phyloP scores from a whole-genome alignment of 1,284 basidiomycete species.

The Trametes versicolor region DNA sequence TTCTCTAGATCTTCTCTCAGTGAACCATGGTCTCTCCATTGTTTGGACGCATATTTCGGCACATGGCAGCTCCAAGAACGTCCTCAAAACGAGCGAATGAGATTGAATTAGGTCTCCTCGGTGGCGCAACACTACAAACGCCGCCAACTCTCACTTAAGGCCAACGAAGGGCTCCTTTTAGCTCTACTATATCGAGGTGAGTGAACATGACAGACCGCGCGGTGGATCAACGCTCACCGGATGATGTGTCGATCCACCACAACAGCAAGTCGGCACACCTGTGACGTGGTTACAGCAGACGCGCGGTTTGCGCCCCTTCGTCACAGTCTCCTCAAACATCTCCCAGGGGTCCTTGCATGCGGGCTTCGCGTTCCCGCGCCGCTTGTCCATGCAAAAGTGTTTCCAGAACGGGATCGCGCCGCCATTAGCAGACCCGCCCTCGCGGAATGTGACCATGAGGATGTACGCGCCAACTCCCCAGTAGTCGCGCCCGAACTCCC shows the following conservation, averaged over 20 bases:
- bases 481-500: slow-evolving; percentile 4
- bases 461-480: slow-evolving; percentile 17
- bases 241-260: slow-evolving; percentile 21
- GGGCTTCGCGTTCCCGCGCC: not conserved
- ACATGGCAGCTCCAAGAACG: too few relatives aligned
- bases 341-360: slow-evolving; percentile 4
- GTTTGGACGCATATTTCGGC: too few relatives aligned
- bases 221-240: slow-evolving; percentile 1
- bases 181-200: not conserved
- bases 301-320: slow-evolving; percentile 1
- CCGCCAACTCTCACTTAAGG: not conserved
- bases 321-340: not conserved
- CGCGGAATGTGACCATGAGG: slow-evolving; percentile 9
- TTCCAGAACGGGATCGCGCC: not conserved
- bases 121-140: too few relatives aligned
- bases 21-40: too few relatives aligned
- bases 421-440: not conserved
- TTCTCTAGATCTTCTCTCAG: too few relatives aligned
- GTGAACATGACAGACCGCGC: not conserved
- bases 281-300: not conserved
- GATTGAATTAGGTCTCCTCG: too few relatives aligned
- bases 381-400: slow-evolving; percentile 9
- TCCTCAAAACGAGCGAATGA: too few relatives aligned
- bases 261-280: slow-evolving; percentile 11
- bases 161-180: not conserved